Conservation (phyloP, 1,284 basidiomycete genomes). For the Ustilago curta region DNA sequence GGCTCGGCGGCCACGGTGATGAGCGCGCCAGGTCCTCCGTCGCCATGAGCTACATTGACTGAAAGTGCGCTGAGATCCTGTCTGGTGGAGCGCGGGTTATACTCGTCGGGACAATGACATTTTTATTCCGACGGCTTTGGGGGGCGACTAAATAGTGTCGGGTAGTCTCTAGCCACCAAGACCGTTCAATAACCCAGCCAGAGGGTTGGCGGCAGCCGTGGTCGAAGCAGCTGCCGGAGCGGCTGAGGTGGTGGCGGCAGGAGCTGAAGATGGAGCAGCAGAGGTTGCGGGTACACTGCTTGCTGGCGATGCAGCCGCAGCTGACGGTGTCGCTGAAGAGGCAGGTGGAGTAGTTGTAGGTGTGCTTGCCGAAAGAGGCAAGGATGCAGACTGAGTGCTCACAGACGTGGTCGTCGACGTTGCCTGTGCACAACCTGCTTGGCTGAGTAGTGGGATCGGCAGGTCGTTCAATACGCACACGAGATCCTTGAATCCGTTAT, state of each 20-base stretch:
- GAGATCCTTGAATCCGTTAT: constrained; percentile 3
- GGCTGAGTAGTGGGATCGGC: constrained; percentile 3
- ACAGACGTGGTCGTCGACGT: neutral
- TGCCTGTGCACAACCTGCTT: constrained; percentile 12
- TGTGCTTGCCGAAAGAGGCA: constrained; percentile 7
- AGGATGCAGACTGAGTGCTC: neutral
- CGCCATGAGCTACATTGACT: too few species aligned
- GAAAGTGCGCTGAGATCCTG: too few species aligned
- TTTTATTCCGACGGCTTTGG: too few species aligned
- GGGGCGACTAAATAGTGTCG: too few species aligned
- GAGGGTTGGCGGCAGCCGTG: neutral
- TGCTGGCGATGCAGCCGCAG: neutral
- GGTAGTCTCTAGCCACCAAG: neutral
- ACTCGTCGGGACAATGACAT: too few species aligned
- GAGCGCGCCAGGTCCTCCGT: too few species aligned
- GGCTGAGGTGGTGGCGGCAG: constrained; percentile 1
- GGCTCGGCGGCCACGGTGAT: too few species aligned
- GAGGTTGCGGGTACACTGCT: neutral
- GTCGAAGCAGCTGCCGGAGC: neutral
- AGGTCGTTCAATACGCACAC: constrained; percentile 8
- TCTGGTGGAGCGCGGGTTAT: too few species aligned
- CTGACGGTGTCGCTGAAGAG: neutral
- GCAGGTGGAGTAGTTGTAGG: neutral
- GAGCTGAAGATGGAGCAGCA: neutral
- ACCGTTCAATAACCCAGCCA: neutral